Evolutionary conservation across 2,329 filamentous ascomycete species (phyloP).

Genomic region (Whalleya microplaca): DNA sequence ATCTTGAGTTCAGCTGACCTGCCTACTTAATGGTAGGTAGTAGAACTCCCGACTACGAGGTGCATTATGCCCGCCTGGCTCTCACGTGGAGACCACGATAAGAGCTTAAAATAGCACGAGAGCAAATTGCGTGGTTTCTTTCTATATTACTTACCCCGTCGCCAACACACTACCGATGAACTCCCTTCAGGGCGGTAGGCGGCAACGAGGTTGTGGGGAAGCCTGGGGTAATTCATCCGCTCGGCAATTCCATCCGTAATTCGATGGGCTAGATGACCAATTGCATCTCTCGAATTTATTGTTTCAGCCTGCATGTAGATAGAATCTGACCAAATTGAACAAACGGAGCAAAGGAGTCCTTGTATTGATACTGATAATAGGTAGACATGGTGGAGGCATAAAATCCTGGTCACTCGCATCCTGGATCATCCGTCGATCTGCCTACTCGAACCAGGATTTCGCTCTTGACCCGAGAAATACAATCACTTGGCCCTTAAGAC

Average conservation of each 20-base stretch:
- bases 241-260: conserved; percentile 28
- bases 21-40: neutral
- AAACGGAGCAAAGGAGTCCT: conserved; percentile 24
- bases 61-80: neutral
- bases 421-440: conserved; percentile 19
- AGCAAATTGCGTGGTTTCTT: neutral
- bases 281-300: conserved; percentile 27
- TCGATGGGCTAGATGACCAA: conserved; percentile 26
- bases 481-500: conserved; percentile 2
- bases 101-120: conserved; percentile 15
- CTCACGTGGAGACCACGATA: neutral
- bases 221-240: conserved; percentile 33
- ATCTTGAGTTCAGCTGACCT: neutral
- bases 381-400: conserved; percentile 18
- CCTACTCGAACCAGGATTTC: conserved; percentile 13
- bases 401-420: conserved; percentile 18
- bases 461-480: neutral
- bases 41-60: conserved; percentile 1
- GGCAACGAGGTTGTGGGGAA: conserved; percentile 26
- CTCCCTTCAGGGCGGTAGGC: conserved; percentile 12
- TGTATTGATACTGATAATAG: conserved; percentile 7
- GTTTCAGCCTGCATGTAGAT: conserved; percentile 19
- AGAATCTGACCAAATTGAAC: conserved; percentile 25
- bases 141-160: neutral
- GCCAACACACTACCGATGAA: conserved; percentile 16